These are phyloP conservation scores for Hyphopichia burtonii DNA, from an alignment of 1,139 yeast species.

Conservation along the genomic window DNA sequence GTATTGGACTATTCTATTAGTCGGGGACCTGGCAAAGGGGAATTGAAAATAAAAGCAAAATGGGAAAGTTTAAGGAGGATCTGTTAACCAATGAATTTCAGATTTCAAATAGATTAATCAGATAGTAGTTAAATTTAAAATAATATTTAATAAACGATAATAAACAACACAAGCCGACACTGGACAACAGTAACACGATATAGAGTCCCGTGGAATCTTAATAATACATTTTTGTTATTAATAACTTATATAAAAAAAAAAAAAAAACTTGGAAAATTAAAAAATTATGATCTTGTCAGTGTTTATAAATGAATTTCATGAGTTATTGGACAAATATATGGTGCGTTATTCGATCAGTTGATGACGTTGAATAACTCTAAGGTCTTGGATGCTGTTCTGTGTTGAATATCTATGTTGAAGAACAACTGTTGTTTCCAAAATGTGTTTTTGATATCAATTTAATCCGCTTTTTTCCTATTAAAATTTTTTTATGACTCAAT, in stretches of 20 bases:
- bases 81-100: slow-evolving; percentile 8
- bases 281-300: not conserved
- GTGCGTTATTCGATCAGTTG: not conserved
- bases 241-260: not conserved
- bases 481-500: not conserved
- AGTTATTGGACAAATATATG: not conserved
- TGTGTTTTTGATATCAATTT: not conserved
- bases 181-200: not conserved
- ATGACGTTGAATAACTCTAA: not conserved
- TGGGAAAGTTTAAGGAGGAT: not conserved
- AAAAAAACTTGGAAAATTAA: not conserved
- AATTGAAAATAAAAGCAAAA: not conserved
- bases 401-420: too few relatives aligned
- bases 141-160: not conserved
- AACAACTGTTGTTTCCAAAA: too few relatives aligned
- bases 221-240: not conserved
- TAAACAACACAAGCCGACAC: not conserved
- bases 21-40: not conserved
- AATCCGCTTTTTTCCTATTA: not conserved
- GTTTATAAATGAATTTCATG: not conserved
- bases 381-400: too few relatives aligned
- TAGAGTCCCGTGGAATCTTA: not conserved
- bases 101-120: slow-evolving; percentile 7
- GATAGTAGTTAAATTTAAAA: too few relatives aligned
- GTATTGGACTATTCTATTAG: not conserved